Base-by-base conservation (phyloP, 371 early-diverging fungal genomes). In the Rhizopus stolonifer region DNA sequence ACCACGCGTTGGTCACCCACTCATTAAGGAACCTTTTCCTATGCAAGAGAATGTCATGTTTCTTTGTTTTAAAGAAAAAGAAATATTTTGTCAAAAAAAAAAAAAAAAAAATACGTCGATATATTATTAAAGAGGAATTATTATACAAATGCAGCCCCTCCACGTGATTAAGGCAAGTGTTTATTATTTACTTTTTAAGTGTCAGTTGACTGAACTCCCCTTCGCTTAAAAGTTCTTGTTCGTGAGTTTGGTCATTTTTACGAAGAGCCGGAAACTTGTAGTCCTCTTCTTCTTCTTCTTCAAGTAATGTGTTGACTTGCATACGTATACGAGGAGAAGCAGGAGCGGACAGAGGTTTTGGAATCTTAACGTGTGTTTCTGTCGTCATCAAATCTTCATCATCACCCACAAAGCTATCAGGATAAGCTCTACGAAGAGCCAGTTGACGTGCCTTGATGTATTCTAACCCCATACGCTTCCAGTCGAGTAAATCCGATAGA, bases 401-500 rank as follows among this genome's bases (percentile, higher is more conserved):
- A 26, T 83, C 80, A 19, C 79, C 80, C 23, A 71, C 56, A 54
- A 92, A 92, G 14, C 86, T 79, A 43, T 91, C 89, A n/a, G 98
- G 96, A 70, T 89, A 96, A 46, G 86, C 84, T 47, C 95, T 83
- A 39, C 94, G 86, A 17, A 96, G 78, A n/a, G 96, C 94, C 48
- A 95, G 76, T 72, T 93, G 92, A 29, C 98, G 84, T 8, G 96
- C 96, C 69, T 95, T 94, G 77, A 94, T 89, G 75, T 97, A 97
- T 68, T 96, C 96, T 25, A 93, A 80, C 25, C 98, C 96, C 93
- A 96, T 92, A 34, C 94, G 86, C 73, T 95, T 95, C 98, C 96
- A 97, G 68, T 97, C 98, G 55, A 97, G 78, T 14, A 97, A 80
- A 72, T 97, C 96, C 4, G 90, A 86, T 18, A 96, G 84, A 6